Percentiles rank a stretch among this genome's conserved stretches.
Evolutionary conservation across 1,284 basidiomycete genomes (phyloP).

Genomic region (Ganoderma boninense): DNA sequence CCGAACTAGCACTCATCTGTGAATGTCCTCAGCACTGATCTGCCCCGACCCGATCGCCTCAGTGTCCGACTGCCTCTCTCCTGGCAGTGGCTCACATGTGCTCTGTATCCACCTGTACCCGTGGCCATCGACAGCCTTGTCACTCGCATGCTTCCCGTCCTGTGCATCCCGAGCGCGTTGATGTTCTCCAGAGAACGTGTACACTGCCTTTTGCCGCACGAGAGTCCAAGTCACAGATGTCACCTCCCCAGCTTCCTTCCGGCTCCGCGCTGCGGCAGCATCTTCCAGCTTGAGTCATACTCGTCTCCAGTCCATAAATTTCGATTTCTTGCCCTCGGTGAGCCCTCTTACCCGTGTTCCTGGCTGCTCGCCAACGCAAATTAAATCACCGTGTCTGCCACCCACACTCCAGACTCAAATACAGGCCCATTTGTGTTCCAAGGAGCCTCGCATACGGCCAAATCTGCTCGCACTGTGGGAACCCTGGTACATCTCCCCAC

Average conservation of each 20-base stretch:
- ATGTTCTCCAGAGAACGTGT: constrained; percentile 7
- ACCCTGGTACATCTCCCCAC: not conserved
- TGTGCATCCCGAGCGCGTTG: constrained; percentile 5
- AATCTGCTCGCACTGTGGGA: not conserved
- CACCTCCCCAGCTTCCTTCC: not conserved
- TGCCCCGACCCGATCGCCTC: not conserved
- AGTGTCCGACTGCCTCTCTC: not conserved
- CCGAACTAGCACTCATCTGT: not conserved
- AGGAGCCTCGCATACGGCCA: constrained; percentile 2
- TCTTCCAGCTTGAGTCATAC: constrained; percentile 4
- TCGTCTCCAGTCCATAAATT: not conserved
- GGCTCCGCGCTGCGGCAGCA: constrained; percentile 10
- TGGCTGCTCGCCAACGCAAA: not conserved
- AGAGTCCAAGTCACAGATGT: constrained; percentile 1
- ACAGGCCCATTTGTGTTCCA: constrained; percentile 13
- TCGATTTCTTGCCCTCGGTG: not conserved
- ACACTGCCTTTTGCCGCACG: not conserved
- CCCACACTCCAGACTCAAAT: not conserved
- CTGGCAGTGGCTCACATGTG: not conserved
- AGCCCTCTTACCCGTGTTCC: not conserved
- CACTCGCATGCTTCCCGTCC: constrained; percentile 5
- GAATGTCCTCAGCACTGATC: not conserved
- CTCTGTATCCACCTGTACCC: not conserved
- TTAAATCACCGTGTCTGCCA: not conserved
- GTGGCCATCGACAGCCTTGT: not conserved